Base-by-base conservation (phyloP, 805 yeast species). In the Barnettozyma salicaria region DNA sequence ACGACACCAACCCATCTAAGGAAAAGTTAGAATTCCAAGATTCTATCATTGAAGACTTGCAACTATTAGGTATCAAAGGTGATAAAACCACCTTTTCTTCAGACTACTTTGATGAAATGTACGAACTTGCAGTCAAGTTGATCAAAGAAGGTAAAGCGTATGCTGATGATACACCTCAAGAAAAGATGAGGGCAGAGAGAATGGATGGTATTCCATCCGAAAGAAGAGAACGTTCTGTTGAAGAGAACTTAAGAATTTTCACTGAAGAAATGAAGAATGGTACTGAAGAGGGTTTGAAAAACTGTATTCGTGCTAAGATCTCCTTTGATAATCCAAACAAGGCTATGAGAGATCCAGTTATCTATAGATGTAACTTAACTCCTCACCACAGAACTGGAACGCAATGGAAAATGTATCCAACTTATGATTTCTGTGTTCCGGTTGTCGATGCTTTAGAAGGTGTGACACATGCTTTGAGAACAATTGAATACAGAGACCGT, bases 371-470 rank as follows among this genome's bases (percentile, higher is more conserved):
- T 67, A 92, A 92, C 74, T 67, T 88, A 59, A 89, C 95, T 46
- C 97, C 99, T 36, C 99, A 92, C 60, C 98, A 90, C 66, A 82
- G 96, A 68, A 92, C 97, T 28, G 97, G 97, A 39, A 57, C 80
- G 28, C 53, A 70, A 35, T 92, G 98, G 98, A 92, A 92, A 65
- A 76, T 90, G 63, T 92, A 92, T 69, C 99, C 99, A 59, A 88
- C 96, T 28, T 92, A 92, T 65, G 99, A 92, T 65, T 92, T 92
- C 84, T 92, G 97, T 74, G 95, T 84, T 45, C 98, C 98, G 44
- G 76, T 90, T 35, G 97, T 92, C 37, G 99, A 92, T 64, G 70
- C 97, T 18, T 53, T 87, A 32, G 98, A 92, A 68, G 98, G 98
- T 53, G 95, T 92, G 32, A 92, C 98, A 30, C 99, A 92, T 56